Evolutionary conservation across 1,284 basidiomycete genomes (phyloP), one percentile per base, ranked within the genome.

Genomic region (Cryptococcus jaspeensis): DNA sequence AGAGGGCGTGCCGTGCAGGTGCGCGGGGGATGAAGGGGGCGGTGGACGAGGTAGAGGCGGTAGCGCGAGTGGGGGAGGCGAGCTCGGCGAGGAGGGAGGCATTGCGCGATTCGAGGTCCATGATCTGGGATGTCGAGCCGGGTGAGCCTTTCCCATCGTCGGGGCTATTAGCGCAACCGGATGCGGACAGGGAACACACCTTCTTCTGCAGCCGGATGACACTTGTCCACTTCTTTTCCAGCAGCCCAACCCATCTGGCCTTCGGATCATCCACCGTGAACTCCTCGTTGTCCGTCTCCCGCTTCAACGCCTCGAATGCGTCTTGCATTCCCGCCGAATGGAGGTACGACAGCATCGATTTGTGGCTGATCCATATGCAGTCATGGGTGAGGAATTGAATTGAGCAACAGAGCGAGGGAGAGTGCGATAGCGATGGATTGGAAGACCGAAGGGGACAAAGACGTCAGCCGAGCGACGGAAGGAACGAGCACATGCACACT

Each of bases 191-290:
- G 12, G n/a, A 23, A 37, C 80, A 61, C 62, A 88, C 90, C 86
- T 94, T 94, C 81, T 93, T 92, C 80, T 95, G 92, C 69, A 95
- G 75, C 60, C 92, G 83, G 59, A 95, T 92, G 22, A 94, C 90
- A 70, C 87, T 89, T 25, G 90, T 93, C 92, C 92, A 95, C 76
- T 95, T 95, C 85, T 93, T 94, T 80, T 92, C 92, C 59, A 95
- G 78, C 57, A 95, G 79, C 0, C 90, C 91, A 1, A 86, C 85
- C 71, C 86, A 89, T 70, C 89, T 89, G 49, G 88, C 85, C 69
- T 88, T 90, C 16, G 90, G 85, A 80, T 93, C 76, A 48, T 73
- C 89, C 18, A 86, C 86, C 9, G 83, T 81, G 72, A 91, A 91
- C 56, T 87, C 86, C 39, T 81, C 70, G 70, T 82, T 77, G 25